A percentile compares a stretch with the other conserved stretches of the same genome.
phyloP scores from a whole-genome alignment of 345 rosid genomes.

The Eucalyptus regnans region DNA sequence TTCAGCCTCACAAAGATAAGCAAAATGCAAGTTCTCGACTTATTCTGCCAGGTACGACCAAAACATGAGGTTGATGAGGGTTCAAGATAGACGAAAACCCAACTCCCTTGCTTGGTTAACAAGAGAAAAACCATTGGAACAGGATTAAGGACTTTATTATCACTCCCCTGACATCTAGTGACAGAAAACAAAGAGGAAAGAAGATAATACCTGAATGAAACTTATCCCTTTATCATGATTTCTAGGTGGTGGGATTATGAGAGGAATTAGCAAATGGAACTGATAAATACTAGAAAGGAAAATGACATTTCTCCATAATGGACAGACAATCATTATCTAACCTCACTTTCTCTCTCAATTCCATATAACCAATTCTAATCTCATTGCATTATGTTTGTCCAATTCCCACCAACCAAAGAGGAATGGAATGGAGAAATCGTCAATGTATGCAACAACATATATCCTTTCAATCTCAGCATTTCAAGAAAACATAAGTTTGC shows the following conservation, averaged over 20 bases:
- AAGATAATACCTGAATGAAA: neutral
- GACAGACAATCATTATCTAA: neutral
- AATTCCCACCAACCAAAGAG: neutral
- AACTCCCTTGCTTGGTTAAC: neutral
- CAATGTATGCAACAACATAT: neutral
- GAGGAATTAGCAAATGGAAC: neutral
- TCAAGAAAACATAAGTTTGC: neutral
- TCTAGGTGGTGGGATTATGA: neutral
- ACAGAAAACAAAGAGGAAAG: neutral
- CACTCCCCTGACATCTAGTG: neutral
- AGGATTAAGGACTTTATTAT: neutral
- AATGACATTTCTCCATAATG: neutral
- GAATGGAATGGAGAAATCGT: neutral
- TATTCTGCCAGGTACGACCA: neutral
- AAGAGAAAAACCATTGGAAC: neutral
- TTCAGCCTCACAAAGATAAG: neutral
- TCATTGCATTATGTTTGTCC: neutral
- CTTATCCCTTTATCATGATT: neutral
- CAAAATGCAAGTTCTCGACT: neutral
- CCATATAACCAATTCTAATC: neutral
- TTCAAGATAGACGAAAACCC: neutral
- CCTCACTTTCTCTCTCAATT: neutral
- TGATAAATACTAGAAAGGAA: neutral
- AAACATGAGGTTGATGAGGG: neutral
- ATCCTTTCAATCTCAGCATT: neutral